Conservation (phyloP, 306 rosid genomes). For the Psophocarpus tetragonolobus region DNA sequence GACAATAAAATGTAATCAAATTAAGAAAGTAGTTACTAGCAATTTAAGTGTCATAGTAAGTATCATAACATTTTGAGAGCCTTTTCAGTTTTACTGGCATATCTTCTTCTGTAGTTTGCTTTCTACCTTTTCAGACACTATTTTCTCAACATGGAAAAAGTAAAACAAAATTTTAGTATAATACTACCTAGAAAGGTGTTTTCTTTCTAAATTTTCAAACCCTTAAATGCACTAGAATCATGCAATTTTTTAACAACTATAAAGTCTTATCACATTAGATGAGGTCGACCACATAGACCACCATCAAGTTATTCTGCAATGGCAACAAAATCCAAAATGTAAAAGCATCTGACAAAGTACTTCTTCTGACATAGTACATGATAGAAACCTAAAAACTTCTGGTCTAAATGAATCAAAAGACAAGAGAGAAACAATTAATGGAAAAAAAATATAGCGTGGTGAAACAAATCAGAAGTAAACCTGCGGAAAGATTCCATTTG, state of each 20-base stretch:
- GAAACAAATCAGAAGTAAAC: background rate
- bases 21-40: background rate
- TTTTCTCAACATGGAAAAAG: background rate
- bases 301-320: no score
- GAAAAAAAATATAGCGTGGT: background rate
- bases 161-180: background rate
- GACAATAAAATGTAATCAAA: background rate
- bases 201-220: background rate
- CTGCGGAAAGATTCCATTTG: background rate
- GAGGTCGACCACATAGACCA: no score
- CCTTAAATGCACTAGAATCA: background rate
- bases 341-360: background rate
- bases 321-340: background rate
- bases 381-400: background rate
- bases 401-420: background rate
- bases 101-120: background rate
- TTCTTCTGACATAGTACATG: background rate
- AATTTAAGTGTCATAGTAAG: background rate
- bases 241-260: no score
- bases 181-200: background rate
- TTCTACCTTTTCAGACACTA: background rate
- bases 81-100: background rate
- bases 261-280: no score
- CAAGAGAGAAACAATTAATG: background rate
- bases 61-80: background rate